phyloP scores from a whole-genome alignment of 176 grass and related monocot species.

The Zoysia japonica region DNA sequence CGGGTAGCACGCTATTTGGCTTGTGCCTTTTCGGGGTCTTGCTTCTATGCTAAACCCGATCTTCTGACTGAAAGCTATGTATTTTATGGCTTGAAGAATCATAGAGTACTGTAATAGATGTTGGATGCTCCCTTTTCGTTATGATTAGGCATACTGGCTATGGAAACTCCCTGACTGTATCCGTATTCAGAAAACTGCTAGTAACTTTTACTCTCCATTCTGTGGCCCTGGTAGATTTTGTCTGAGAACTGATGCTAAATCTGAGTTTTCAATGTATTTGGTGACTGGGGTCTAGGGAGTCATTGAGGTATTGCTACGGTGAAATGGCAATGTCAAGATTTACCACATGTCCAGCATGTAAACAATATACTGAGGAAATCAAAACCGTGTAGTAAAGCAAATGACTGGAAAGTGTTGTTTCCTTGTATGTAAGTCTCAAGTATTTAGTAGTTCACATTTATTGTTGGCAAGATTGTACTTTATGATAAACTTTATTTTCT shows the following conservation, averaged over 20 bases:
- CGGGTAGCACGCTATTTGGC: constrained; percentile 34
- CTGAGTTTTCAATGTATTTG: background rate
- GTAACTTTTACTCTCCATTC: background rate
- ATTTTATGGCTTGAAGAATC: background rate
- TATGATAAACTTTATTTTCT: background rate
- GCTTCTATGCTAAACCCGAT: constrained; percentile 25
- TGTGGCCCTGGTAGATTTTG: background rate
- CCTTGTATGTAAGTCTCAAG: background rate
- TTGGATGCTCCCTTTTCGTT: background rate
- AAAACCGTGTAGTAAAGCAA: background rate
- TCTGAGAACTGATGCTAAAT: background rate
- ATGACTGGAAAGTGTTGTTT: background rate
- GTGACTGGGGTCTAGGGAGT: background rate
- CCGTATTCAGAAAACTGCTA: constrained; percentile 5
- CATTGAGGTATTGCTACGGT: background rate
- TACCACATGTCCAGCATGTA: background rate
- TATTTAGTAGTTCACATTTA: background rate
- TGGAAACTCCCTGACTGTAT: background rate
- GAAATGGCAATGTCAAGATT: background rate
- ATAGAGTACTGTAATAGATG: background rate
- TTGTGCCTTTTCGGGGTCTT: constrained; percentile 13
- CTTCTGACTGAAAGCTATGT: constrained; percentile 18
- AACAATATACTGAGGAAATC: background rate
- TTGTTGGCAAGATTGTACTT: background rate
- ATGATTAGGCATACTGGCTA: background rate